Conservation (phyloP, 2,329 filamentous ascomycete species). For the Hypoxylon sp. region DNA sequence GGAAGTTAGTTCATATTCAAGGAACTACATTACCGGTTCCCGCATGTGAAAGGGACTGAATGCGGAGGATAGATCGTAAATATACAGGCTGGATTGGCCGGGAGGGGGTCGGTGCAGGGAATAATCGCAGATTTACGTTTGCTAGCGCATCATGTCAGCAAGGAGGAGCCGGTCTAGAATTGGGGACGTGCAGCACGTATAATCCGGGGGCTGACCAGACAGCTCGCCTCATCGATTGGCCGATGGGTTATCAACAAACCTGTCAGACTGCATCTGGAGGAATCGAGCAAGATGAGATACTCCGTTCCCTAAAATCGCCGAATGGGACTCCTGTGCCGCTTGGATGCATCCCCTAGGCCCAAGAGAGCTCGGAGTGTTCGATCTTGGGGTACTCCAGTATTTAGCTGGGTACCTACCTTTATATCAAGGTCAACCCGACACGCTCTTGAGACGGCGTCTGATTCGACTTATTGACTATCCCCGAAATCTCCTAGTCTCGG, state of each 20-base stretch:
- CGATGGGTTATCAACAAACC: slow-evolving; percentile 10
- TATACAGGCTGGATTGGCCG: slow-evolving; percentile 7
- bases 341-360: neutral
- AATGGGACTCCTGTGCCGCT: slow-evolving; percentile 1
- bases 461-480: neutral
- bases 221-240: slow-evolving; percentile 10
- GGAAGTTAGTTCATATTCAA: slow-evolving; percentile 6
- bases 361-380: neutral
- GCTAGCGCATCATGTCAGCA: slow-evolving; percentile 19
- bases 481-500: slow-evolving; percentile 1
- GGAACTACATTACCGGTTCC: neutral
- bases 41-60: slow-evolving; percentile 8
- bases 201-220: slow-evolving; percentile 17
- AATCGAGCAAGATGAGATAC: slow-evolving; percentile 15
- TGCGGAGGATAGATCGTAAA: slow-evolving; percentile 15
- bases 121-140: slow-evolving; percentile 15
- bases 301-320: slow-evolving; percentile 9
- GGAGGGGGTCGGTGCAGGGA: slow-evolving; percentile 6
- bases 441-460: neutral
- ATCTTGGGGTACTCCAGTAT: neutral
- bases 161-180: slow-evolving; percentile 16
- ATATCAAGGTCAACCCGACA: slow-evolving; percentile 9
- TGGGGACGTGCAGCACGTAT: slow-evolving; percentile 13
- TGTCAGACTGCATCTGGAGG: slow-evolving; percentile 9
- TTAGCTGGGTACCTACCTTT: neutral